phyloP scores from a whole-genome alignment of 768 basidiomycete genomes.

The Psilocybe cubensis region DNA sequence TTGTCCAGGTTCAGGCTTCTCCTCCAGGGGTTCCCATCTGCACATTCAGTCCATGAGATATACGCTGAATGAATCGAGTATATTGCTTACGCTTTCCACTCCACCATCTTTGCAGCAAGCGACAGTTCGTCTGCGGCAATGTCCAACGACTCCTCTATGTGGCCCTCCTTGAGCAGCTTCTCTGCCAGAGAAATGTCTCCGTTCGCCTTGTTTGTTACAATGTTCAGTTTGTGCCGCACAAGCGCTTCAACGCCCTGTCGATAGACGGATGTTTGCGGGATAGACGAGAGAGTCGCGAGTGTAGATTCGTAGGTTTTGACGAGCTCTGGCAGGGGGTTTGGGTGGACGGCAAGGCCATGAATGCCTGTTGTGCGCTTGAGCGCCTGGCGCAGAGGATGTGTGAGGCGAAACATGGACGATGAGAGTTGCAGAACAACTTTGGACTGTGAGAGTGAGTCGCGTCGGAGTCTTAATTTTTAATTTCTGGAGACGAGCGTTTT shows the following conservation, averaged over 20 bases:
- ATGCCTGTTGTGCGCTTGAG: constrained; percentile 86
- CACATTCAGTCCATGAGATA: constrained; percentile 9
- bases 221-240: constrained; percentile 75
- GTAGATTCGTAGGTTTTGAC: constrained; percentile 77
- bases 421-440: constrained; percentile 17
- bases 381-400: constrained; percentile 69
- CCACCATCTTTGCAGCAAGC: constrained; percentile 81
- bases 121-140: constrained; percentile 83
- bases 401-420: constrained; percentile 70
- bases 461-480: constrained; percentile 45
- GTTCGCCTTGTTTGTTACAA: constrained; percentile 64
- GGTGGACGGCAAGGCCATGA: constrained; percentile 82
- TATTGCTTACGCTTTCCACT: constrained; percentile 92
- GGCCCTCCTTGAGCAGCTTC: constrained; percentile 77
- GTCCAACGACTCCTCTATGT: constrained; percentile 84
- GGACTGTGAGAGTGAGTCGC: constrained; percentile 19
- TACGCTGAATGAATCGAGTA: neutral
- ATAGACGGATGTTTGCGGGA: constrained; percentile 88
- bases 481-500: constrained; percentile 22
- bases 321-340: constrained; percentile 82
- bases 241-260: constrained; percentile 88
- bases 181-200: constrained; percentile 73
- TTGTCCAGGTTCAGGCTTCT: constrained; percentile 79
- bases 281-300: constrained; percentile 62
- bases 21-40: constrained; percentile 90